Evolutionary conservation across 805 yeast species (phyloP).

Genomic region (Spathaspora passalidarum): DNA sequence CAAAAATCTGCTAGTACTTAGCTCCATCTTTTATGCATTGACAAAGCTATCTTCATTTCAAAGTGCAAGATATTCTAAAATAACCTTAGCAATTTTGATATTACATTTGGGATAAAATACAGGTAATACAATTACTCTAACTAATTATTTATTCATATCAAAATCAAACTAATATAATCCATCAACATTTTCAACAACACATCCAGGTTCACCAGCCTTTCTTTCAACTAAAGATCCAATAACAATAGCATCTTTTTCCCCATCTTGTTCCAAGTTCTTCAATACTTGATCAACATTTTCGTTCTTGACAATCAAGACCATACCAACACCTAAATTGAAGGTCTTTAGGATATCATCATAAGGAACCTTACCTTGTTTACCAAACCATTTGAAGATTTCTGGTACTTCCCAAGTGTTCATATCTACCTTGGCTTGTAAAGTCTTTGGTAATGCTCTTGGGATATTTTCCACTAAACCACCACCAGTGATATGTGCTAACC

Average conservation of each 20-base stretch:
- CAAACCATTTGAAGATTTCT: constrained; percentile 90
- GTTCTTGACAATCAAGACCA: constrained; percentile 80
- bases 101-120: too few relatives aligned
- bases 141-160: too few relatives aligned
- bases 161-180: constrained; percentile 20
- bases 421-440: constrained; percentile 78
- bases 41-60: too few relatives aligned
- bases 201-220: constrained; percentile 51
- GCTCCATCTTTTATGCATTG: too few relatives aligned
- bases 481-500: constrained; percentile 96
- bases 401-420: constrained; percentile 81
- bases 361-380: constrained; percentile 88
- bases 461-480: constrained; percentile 97
- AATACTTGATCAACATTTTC: constrained; percentile 61
- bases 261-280: constrained; percentile 53
- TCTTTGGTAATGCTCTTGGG: constrained; percentile 87
- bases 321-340: constrained; percentile 93
- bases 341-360: constrained; percentile 81
- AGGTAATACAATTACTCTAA: too few relatives aligned
- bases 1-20: too few relatives aligned
- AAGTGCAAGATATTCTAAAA: too few relatives aligned
- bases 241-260: constrained; percentile 64
- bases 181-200: constrained; percentile 51
- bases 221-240: constrained; percentile 38
- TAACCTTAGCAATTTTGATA: too few relatives aligned